Base-by-base conservation (phyloP, 805 yeast species). In the Sugiyamaella smithiae region DNA sequence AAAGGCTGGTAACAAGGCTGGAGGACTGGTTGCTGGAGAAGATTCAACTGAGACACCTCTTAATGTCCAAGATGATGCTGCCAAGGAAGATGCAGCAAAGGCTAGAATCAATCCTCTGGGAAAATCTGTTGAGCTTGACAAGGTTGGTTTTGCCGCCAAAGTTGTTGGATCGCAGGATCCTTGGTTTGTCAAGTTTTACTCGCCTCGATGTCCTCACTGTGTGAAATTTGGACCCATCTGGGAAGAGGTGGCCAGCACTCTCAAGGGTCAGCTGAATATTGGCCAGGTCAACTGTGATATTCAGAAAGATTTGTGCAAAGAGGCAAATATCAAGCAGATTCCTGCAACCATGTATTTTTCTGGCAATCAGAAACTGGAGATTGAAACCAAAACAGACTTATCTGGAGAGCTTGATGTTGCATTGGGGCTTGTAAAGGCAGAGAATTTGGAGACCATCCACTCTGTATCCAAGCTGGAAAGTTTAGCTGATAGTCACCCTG, bases 151-250 rank as follows among this genome's bases (percentile, higher is more conserved):
- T 48, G 57, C 57, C 12, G 49, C 55, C 7, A 51, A 48, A 4
- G 66, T 69, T n/a, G 47, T 60, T 5, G 46, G 52, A 3, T 49
- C 64, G 19, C 48, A 49, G 24, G 68, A 67, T 52, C 64, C 69
- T 19, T 71, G 74, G 71, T 56, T 71, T 41, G 51, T 71, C 59
- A 67, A 68, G 57, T 71, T 71, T 54, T 68, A 64, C 53, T 64
- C 68, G 4, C 73, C 74, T 7, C 52, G 61, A 45, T 71, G 74
- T 55, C 66, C 68, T 16, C 71, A 69, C 55, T 72, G 74, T 54
- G 51, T 46, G 14, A 57, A 56, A 5, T 58, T 71, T 63, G 65
- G 59, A 6, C 66, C 68, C 4, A 66, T 64, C 12, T 72, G 72
- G 72, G 53, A 49, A 12, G 57, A 63, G 45, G 55, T 67, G 41